A percentile compares a stretch with the other conserved stretches of the same genome.
Evolutionary conservation across 2,329 filamentous ascomycete genomes (phyloP).

Genomic region (Fusarium dlaminii): DNA sequence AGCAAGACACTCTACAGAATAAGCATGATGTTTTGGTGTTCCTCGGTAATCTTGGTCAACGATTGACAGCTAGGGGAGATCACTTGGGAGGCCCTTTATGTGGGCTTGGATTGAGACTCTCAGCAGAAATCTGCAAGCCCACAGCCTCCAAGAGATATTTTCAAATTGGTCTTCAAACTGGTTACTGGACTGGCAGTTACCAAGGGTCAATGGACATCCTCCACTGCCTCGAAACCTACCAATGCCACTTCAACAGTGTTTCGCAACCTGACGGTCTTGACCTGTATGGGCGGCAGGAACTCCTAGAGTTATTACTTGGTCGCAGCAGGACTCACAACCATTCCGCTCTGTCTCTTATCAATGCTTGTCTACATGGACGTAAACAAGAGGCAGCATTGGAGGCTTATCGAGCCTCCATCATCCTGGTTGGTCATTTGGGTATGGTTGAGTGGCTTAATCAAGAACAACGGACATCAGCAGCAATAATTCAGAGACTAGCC

Average conservation of each 20-base stretch:
- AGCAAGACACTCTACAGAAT: not conserved
- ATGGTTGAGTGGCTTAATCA: conserved; percentile 45
- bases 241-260: conserved; percentile 8
- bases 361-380: conserved; percentile 14
- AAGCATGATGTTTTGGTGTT: conserved; percentile 46
- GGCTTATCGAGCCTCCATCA: conserved; percentile 43
- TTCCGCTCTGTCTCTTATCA: conserved; percentile 41
- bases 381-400: conserved; percentile 1
- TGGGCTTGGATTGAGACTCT: conserved; percentile 44
- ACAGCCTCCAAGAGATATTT: conserved; percentile 41
- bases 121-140: conserved; percentile 41
- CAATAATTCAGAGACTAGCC: not conserved
- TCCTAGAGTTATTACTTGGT: conserved; percentile 46
- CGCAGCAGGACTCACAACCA: conserved; percentile 29
- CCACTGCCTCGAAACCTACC: conserved; percentile 32
- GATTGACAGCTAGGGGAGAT: conserved; percentile 39
- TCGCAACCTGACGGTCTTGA: not conserved
- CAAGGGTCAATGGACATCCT: conserved; percentile 34
- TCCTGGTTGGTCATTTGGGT: conserved; percentile 45
- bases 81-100: conserved; percentile 44
- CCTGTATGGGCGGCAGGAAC: conserved; percentile 30
- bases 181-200: conserved; percentile 16
- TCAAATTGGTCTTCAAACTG: conserved; percentile 28
- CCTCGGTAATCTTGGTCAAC: conserved; percentile 53
- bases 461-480: conserved; percentile 40